phyloP scores from a whole-genome alignment of 148 eudicot genomes.

The Cornus florida region DNA sequence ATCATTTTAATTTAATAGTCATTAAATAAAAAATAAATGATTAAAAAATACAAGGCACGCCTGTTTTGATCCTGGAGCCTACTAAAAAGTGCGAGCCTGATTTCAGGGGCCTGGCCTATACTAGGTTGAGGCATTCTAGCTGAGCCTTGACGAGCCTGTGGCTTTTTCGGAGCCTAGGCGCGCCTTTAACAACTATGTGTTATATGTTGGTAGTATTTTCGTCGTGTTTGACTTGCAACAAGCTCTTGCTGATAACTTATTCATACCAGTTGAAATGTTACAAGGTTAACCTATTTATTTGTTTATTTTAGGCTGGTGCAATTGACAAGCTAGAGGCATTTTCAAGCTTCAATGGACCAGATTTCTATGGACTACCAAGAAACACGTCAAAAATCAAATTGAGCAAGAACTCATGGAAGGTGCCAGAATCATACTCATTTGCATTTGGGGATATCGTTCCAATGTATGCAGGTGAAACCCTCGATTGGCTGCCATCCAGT shows the following conservation, averaged over 20 bases:
- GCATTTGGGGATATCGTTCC: constrained; percentile 78
- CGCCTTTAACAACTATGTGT: too few species aligned
- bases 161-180: too few species aligned
- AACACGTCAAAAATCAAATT: constrained; percentile 70
- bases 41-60: too few species aligned
- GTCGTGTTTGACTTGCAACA: too few species aligned
- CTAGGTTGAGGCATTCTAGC: too few species aligned
- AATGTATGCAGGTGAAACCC: constrained; percentile 86
- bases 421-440: constrained; percentile 58
- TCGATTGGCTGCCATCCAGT: constrained; percentile 61
- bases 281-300: not conserved
- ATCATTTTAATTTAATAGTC: too few species aligned
- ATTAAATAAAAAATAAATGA: too few species aligned
- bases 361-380: constrained; percentile 89
- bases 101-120: too few species aligned
- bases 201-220: not conserved
- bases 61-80: too few species aligned
- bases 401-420: constrained; percentile 73
- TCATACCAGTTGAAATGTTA: not conserved
- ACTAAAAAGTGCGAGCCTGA: too few species aligned
- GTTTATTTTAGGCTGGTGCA: constrained; percentile 67
- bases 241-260: not conserved
- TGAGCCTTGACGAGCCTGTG: too few species aligned
- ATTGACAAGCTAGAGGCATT: constrained; percentile 94
- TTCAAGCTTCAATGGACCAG: constrained; percentile 97